Conservation (phyloP, 1,284 basidiomycete genomes). For the Lignosus rhinocerotis region DNA sequence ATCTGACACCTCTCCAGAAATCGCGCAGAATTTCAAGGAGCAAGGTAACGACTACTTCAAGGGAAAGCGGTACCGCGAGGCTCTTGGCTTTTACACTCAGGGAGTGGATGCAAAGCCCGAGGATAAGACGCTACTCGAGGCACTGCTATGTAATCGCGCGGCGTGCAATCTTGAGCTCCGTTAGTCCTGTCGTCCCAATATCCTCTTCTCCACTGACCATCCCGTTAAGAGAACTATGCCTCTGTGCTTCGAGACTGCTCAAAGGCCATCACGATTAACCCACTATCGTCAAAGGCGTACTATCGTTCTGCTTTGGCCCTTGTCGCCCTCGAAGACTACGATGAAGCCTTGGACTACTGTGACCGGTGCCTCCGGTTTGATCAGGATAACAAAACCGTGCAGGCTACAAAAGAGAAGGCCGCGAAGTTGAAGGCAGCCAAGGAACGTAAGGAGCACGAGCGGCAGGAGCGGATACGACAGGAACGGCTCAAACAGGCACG, state of each 20-base stretch:
- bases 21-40: slow-evolving; percentile 90
- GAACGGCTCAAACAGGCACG: slow-evolving; percentile 48
- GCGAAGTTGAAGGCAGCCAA: slow-evolving; percentile 46
- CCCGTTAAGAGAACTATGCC: slow-evolving; percentile 77
- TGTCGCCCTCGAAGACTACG: slow-evolving; percentile 66
- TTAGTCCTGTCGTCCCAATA: slow-evolving; percentile 36
- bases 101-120: slow-evolving; percentile 83
- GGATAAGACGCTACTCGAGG: slow-evolving; percentile 62
- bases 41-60: slow-evolving; percentile 96
- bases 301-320: slow-evolving; percentile 83
- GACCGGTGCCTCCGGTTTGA: slow-evolving; percentile 64
- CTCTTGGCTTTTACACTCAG: slow-evolving; percentile 87
- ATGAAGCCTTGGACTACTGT: slow-evolving; percentile 84
- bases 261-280: slow-evolving; percentile 63
- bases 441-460: slow-evolving; percentile 52
- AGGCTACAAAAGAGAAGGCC: slow-evolving; percentile 47
- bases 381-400: slow-evolving; percentile 52
- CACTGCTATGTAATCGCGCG: slow-evolving; percentile 86
- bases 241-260: slow-evolving; percentile 84
- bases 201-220: no score
- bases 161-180: slow-evolving; percentile 90
- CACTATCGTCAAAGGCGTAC: slow-evolving; percentile 75
- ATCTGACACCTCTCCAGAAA: slow-evolving; percentile 52
- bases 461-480: slow-evolving; percentile 46
- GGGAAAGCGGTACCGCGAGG: slow-evolving; percentile 85